Percentiles rank a stretch among this genome's conserved stretches.
Evolutionary conservation across 345 rosid species (phyloP).

Genomic region (Arabis hirsuta): DNA sequence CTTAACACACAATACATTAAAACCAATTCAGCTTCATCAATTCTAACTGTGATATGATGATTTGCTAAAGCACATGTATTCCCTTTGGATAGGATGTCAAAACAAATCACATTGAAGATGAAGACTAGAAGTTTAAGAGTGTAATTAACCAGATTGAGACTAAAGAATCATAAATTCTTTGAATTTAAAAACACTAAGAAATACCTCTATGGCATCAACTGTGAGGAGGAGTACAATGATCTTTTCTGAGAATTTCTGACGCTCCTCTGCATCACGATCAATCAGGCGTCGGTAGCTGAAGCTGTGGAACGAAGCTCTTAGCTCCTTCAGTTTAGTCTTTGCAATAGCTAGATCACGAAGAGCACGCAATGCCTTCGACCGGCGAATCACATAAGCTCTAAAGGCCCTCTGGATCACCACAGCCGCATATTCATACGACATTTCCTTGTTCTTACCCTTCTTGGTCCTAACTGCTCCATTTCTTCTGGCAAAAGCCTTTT

Average conservation of each 20-base stretch:
- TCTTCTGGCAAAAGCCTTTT: slow-evolving; percentile 81
- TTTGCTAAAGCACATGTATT: neutral
- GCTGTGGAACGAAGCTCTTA: slow-evolving; percentile 74
- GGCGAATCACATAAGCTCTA: slow-evolving; percentile 77
- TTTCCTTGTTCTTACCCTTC: slow-evolving; percentile 82
- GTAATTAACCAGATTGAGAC: neutral
- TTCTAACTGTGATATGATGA: neutral
- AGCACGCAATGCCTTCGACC: slow-evolving; percentile 82
- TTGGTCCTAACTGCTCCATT: slow-evolving; percentile 52
- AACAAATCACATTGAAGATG: neutral
- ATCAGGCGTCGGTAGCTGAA: slow-evolving; percentile 80
- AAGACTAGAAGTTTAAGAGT: neutral
- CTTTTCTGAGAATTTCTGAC: slow-evolving; percentile 78
- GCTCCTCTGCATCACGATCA: slow-evolving; percentile 78
- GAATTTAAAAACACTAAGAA: neutral
- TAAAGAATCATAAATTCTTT: neutral
- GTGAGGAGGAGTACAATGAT: slow-evolving; percentile 94
- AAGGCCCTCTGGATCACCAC: slow-evolving; percentile 75
- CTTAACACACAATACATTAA: neutral
- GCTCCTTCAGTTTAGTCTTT: slow-evolving; percentile 88
- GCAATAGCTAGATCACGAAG: slow-evolving; percentile 92
- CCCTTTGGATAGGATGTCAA: neutral
- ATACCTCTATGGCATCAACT: slow-evolving; percentile 93
- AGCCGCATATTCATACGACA: slow-evolving; percentile 84
- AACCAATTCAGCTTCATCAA: neutral